Evolutionary conservation across 2,329 filamentous ascomycete genomes (phyloP).

Genomic region (Diplodia corticola): DNA sequence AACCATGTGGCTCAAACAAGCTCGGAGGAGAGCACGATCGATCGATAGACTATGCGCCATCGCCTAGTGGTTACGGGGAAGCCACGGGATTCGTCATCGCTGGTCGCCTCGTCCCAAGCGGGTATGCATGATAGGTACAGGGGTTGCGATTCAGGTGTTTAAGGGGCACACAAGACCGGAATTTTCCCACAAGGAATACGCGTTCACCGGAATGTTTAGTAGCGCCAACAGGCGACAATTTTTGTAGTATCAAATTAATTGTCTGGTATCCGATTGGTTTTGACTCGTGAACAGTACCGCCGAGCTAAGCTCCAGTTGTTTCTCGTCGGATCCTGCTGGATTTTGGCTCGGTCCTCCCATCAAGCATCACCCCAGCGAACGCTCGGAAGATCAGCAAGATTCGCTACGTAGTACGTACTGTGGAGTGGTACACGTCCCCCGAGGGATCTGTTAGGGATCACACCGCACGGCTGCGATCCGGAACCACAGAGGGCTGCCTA

Average conservation of each 20-base stretch:
- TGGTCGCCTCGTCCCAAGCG: not conserved
- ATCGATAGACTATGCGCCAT: not conserved
- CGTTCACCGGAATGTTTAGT: not conserved
- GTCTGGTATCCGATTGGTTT: not conserved
- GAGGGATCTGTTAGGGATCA: not conserved
- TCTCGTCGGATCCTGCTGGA: not conserved
- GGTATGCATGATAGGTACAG: not conserved
- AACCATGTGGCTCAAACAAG: not conserved
- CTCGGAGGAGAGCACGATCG: not conserved
- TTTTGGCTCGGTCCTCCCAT: not conserved
- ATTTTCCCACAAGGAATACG: not conserved
- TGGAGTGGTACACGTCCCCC: not conserved
- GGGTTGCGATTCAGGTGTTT: not conserved
- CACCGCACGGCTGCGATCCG: not conserved
- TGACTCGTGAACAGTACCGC: not conserved
- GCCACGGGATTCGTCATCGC: not conserved
- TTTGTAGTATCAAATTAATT: not conserved
- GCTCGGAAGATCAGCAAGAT: slow-evolving; percentile 5
- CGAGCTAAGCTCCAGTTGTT: not conserved
- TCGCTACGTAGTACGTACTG: no score
- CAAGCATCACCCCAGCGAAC: not conserved
- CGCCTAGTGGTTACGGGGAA: not conserved
- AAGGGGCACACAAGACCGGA: not conserved
- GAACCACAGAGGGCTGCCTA: not conserved
- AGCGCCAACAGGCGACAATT: not conserved